These are phyloP conservation scores for Graphiopsis chlorocephala DNA, from an alignment of 2,329 filamentous ascomycete species.

Conservation along the genomic window DNA sequence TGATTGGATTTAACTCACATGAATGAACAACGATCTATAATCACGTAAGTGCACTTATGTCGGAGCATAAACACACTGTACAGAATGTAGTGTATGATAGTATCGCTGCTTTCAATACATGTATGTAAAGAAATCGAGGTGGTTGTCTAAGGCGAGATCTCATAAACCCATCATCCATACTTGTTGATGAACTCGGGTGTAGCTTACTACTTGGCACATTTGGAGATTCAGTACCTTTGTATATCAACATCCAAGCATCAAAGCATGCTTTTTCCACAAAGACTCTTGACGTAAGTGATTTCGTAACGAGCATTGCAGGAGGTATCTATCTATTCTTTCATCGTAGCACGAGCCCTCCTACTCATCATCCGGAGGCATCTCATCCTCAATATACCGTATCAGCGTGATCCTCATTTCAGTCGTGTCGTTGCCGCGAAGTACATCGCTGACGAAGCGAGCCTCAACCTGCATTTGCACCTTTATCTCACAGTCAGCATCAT, in stretches of 20 bases:
- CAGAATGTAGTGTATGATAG: neutral
- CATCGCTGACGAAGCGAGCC: conserved; percentile 91
- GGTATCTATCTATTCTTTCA: neutral
- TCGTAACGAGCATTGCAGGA: neutral
- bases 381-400: conserved; percentile 93
- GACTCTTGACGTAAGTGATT: neutral
- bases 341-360: conserved; percentile 41
- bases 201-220: too few relatives aligned
- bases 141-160: neutral
- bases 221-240: too few relatives aligned
- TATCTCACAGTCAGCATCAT: conserved; percentile 19
- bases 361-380: conserved; percentile 94
- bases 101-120: neutral
- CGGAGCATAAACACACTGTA: neutral
- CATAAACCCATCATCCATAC: neutral
- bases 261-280: neutral
- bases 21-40: neutral
- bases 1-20: neutral
- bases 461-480: conserved; percentile 96
- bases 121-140: neutral
- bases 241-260: neutral
- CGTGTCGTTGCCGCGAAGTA: conserved; percentile 87
- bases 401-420: conserved; percentile 95
- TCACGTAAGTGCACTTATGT: too few relatives aligned
- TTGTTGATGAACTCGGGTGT: too few relatives aligned